A percentile compares a stretch with the other conserved stretches of the same genome.
Conservation (phyloP, 2,329 filamentous ascomycete species). For the Exophiala viscosa region DNA sequence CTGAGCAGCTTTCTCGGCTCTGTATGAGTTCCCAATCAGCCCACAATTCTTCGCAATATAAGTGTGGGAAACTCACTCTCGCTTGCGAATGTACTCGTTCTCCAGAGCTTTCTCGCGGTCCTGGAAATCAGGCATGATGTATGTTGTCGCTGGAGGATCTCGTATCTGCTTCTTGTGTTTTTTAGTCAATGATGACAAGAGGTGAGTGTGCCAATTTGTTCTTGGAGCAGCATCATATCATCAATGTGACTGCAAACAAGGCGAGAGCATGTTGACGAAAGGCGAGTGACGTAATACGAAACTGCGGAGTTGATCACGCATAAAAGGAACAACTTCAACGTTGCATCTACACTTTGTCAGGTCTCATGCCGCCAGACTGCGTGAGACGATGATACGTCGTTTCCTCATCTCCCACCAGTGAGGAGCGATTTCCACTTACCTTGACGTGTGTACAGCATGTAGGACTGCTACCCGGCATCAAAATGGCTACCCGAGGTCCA, state of each 20-base stretch:
- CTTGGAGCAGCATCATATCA: neutral
- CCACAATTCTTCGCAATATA: too few species aligned
- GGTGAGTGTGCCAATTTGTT: too few species aligned
- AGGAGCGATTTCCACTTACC: too few species aligned
- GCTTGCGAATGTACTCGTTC: conserved; percentile 1
- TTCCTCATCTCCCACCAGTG: too few species aligned
- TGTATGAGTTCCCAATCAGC: neutral
- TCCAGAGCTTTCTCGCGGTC: neutral
- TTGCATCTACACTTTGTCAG: too few species aligned
- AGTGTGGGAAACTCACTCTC: neutral
- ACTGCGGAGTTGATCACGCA: neutral
- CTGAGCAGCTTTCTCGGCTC: conserved; percentile 1
- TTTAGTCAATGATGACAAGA: too few species aligned
- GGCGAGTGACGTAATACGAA: neutral
- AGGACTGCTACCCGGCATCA: too few species aligned
- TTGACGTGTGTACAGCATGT: too few species aligned
- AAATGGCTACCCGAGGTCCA: too few species aligned
- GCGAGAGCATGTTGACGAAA: neutral
- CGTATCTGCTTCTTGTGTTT: neutral
- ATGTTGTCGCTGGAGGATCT: neutral
- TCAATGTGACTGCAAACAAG: neutral
- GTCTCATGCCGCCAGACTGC: too few species aligned
- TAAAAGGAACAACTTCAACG: neutral
- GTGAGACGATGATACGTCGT: too few species aligned
- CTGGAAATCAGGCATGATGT: neutral